These are phyloP conservation scores for Metschnikowia vanudenii DNA, from an alignment of 805 yeast genomes.

Conservation along the genomic window DNA sequence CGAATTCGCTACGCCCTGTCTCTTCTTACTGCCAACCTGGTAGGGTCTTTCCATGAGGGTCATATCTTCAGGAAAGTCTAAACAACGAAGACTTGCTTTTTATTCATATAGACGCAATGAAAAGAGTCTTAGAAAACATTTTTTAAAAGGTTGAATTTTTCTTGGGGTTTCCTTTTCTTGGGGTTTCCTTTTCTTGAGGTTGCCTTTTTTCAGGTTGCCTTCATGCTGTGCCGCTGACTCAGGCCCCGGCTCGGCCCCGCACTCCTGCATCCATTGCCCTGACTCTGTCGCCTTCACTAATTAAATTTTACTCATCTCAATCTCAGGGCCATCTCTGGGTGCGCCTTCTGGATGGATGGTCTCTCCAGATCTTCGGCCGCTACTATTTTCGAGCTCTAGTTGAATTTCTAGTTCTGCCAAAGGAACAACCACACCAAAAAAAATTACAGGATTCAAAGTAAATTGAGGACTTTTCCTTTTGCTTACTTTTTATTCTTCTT, in stretches of 20 bases:
- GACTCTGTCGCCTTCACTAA: not conserved
- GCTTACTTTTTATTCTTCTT: not conserved
- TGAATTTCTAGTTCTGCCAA: not conserved
- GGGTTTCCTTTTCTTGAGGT: too few relatives aligned
- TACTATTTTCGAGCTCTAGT: slow-evolving; percentile 5
- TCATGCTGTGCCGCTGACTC: not conserved
- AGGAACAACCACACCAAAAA: not conserved
- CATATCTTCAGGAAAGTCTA: too few relatives aligned
- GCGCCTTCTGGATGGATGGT: too few relatives aligned
- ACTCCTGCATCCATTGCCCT: not conserved
- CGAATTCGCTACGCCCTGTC: too few relatives aligned
- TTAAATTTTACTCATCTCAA: not conserved
- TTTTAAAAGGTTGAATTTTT: too few relatives aligned
- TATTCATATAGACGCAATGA: too few relatives aligned
- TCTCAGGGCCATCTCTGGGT: not conserved
- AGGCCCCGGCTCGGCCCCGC: not conserved
- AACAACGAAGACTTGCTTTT: too few relatives aligned
- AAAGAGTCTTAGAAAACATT: too few relatives aligned
- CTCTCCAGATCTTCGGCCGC: too few relatives aligned
- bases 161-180: not conserved
- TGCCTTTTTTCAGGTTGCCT: too few relatives aligned
- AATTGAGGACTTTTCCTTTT: slow-evolving; percentile 1
- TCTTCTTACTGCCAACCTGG: too few relatives aligned
- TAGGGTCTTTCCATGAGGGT: too few relatives aligned
- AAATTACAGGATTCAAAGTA: not conserved